Conservation (phyloP, 2,329 filamentous ascomycete genomes). For the Fonsecaea pugnacius region DNA sequence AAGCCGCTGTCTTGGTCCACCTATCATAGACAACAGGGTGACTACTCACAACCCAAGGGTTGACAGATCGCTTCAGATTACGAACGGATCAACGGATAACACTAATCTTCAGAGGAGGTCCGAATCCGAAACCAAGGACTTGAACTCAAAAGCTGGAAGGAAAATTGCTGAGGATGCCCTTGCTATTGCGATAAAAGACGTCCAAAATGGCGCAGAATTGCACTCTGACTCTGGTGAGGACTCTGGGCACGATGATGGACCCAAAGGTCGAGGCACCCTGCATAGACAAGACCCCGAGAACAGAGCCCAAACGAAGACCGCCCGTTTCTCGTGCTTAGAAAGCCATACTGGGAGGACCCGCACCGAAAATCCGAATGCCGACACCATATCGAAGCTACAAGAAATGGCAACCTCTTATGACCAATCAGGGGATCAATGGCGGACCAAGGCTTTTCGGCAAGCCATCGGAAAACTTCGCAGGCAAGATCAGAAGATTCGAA, state of each 20-base stretch:
- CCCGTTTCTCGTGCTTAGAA: slow-evolving; percentile 64
- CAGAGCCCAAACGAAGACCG: slow-evolving; percentile 36
- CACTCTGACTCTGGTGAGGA: slow-evolving; percentile 16
- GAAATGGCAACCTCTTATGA: slow-evolving; percentile 80
- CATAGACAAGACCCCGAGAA: neutral
- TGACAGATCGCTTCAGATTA: neutral
- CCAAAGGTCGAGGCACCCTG: neutral
- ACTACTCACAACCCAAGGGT: neutral
- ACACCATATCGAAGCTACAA: slow-evolving; percentile 76
- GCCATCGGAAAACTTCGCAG: slow-evolving; percentile 74
- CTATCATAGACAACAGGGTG: neutral
- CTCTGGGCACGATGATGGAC: slow-evolving; percentile 1
- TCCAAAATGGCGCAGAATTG: slow-evolving; percentile 11
- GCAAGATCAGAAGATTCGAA: slow-evolving; percentile 67
- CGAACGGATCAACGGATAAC: neutral
- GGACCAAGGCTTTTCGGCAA: slow-evolving; percentile 74
- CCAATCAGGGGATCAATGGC: slow-evolving; percentile 76
- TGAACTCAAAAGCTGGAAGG: slow-evolving; percentile 40
- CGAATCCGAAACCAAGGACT: neutral
- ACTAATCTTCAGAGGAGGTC: neutral
- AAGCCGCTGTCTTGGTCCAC: neutral
- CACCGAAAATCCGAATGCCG: slow-evolving; percentile 69
- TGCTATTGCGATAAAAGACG: slow-evolving; percentile 42
- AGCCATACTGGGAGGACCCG: slow-evolving; percentile 53
- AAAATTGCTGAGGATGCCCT: slow-evolving; percentile 25